phyloP scores from a whole-genome alignment of 2,329 filamentous ascomycete genomes.

The Albophoma yamanashiensis region DNA sequence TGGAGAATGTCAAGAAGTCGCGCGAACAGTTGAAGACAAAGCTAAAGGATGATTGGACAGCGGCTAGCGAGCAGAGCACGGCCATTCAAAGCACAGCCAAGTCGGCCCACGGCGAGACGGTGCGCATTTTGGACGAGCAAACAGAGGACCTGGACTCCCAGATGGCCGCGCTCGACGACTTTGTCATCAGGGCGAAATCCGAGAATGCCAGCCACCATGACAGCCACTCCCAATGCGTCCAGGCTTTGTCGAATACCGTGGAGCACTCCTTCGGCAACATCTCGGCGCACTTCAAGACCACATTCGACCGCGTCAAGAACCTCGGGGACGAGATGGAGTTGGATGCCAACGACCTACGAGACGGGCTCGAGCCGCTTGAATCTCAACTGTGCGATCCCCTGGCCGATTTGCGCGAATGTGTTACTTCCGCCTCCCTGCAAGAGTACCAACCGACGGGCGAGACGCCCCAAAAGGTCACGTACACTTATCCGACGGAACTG shows the following conservation, averaged over 20 bases:
- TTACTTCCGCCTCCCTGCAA: slow-evolving; percentile 52
- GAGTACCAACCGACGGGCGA: slow-evolving; percentile 81
- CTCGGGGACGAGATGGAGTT: slow-evolving; percentile 58
- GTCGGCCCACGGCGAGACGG: slow-evolving; percentile 81
- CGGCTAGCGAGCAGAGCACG: slow-evolving; percentile 68
- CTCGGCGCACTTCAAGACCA: slow-evolving; percentile 56
- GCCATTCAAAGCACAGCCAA: slow-evolving; percentile 75
- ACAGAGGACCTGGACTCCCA: slow-evolving; percentile 79
- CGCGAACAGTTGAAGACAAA: slow-evolving; percentile 69
- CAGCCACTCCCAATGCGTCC: slow-evolving; percentile 56
- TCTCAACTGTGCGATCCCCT: slow-evolving; percentile 58
- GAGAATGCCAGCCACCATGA: slow-evolving; percentile 73
- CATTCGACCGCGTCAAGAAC: slow-evolving; percentile 55
- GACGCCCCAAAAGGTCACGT: slow-evolving; percentile 72
- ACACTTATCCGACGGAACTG: slow-evolving; percentile 68
- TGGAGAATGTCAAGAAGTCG: slow-evolving; percentile 62
- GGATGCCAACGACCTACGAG: slow-evolving; percentile 46
- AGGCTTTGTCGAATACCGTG: slow-evolving; percentile 54
- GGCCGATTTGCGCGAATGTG: slow-evolving; percentile 56
- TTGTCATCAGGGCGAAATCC: slow-evolving; percentile 69
- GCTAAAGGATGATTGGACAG: slow-evolving; percentile 78
- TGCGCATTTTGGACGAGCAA: slow-evolving; percentile 82
- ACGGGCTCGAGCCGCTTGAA: slow-evolving; percentile 50
- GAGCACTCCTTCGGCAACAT: slow-evolving; percentile 64
- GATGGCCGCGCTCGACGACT: slow-evolving; percentile 83